Percentiles rank a stretch among this genome's conserved stretches.
These are phyloP conservation scores for Malus domestica DNA, from an alignment of 306 rosid species.

Conservation along the genomic window ASM211411v1 NC_041801.1:3193501-3194000, in stretches of 20 bases:
- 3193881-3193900: constrained; percentile 5
- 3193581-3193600: constrained; percentile 66
- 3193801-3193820: constrained; percentile 45
- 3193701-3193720: neutral
- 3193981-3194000: constrained; percentile 20
- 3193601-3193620: constrained; percentile 50
- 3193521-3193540: constrained; percentile 18
- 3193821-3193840: constrained; percentile 27
- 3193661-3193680: neutral
- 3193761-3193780: neutral
- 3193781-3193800: constrained; percentile 15
- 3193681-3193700: neutral
- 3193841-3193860: neutral
- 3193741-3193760: neutral
- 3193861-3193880: neutral
- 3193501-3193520: constrained; percentile 43
- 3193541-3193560: neutral
- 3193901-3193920: constrained; percentile 11
- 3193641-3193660: neutral
- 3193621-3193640: constrained; percentile 43
- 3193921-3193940: neutral
- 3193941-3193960: constrained; percentile 37
- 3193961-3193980: constrained; percentile 64
- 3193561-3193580: constrained; percentile 25
- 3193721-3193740: constrained; percentile 3